These are phyloP conservation scores for Chrysoporthe deuterocubensis DNA, from an alignment of 2,329 filamentous ascomycete species.

Conservation along the genomic window DNA sequence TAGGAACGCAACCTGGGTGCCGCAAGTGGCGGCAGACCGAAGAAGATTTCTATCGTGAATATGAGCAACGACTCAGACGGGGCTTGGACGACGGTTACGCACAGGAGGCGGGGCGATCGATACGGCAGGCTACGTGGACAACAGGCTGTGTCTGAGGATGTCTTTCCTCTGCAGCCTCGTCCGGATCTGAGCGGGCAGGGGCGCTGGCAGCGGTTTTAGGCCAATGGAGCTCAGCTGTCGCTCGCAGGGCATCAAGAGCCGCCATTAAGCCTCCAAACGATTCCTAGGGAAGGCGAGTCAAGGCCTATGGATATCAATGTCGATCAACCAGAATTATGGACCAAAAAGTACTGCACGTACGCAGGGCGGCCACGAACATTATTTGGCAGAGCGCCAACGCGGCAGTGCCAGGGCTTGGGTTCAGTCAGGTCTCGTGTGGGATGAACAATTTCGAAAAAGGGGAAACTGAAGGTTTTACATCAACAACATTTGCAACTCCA, in stretches of 20 bases:
- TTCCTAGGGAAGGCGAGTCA: neutral
- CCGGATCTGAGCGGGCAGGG: neutral
- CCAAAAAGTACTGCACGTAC: neutral
- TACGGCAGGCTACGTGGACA: neutral
- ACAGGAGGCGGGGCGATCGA: neutral
- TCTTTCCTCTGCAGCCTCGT: conserved; percentile 12
- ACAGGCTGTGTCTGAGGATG: neutral
- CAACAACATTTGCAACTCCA: neutral
- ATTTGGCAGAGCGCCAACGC: conserved; percentile 20
- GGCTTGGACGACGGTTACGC: neutral
- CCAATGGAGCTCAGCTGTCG: neutral
- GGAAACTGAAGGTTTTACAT: neutral
- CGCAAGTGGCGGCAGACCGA: neutral
- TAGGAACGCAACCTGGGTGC: conserved; percentile 35
- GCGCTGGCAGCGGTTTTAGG: conserved; percentile 13
- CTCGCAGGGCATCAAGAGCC: neutral
- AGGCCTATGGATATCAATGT: neutral
- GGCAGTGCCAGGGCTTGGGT: conserved; percentile 2
- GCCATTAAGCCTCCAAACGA: neutral
- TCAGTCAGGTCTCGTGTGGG: neutral
- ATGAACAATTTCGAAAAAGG: neutral
- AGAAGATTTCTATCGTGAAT: no score
- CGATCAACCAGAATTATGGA: neutral
- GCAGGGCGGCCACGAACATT: conserved; percentile 14
- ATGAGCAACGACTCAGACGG: neutral